Evolutionary conservation across 257 asterid species (phyloP).

Genomic region (Solanum microdontum): DNA sequence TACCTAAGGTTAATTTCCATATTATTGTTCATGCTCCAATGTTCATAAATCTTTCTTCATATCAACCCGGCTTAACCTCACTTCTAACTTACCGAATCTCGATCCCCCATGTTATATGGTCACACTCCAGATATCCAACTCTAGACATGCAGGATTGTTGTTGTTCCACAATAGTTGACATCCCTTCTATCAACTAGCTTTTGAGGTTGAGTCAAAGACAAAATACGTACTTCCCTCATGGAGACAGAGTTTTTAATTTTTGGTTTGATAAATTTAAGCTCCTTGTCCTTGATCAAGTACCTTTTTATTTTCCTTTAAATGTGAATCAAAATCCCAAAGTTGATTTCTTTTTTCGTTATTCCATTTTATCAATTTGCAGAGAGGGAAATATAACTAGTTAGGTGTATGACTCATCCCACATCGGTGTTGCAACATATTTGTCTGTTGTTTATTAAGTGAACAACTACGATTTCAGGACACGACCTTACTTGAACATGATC

Average conservation of each 20-base stretch:
- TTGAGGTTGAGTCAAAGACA: not conserved
- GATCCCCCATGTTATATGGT: not conserved
- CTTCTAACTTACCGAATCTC: not conserved
- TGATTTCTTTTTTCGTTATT: not conserved
- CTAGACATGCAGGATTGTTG: not conserved
- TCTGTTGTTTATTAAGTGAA: not conserved
- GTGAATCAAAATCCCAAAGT: not conserved
- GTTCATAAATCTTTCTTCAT: too few relatives aligned
- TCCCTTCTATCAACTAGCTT: not conserved
- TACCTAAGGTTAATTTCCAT: too few relatives aligned
- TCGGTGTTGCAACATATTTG: rapidly evolving
- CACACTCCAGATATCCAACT: not conserved
- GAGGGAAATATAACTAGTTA: not conserved
- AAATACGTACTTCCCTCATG: not conserved
- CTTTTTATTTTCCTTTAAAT: not conserved
- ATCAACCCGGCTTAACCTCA: not conserved
- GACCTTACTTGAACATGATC: not conserved
- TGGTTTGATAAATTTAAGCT: not conserved
- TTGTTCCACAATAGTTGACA: not conserved
- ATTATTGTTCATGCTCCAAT: too few relatives aligned
- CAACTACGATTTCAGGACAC: not conserved
- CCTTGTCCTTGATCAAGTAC: not conserved
- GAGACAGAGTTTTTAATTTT: too few relatives aligned
- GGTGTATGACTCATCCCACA: not conserved
- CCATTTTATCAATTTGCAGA: not conserved